These are phyloP conservation scores for Rhizophora mangle DNA, from an alignment of 345 rosid species.

Conservation along the genomic window DNA sequence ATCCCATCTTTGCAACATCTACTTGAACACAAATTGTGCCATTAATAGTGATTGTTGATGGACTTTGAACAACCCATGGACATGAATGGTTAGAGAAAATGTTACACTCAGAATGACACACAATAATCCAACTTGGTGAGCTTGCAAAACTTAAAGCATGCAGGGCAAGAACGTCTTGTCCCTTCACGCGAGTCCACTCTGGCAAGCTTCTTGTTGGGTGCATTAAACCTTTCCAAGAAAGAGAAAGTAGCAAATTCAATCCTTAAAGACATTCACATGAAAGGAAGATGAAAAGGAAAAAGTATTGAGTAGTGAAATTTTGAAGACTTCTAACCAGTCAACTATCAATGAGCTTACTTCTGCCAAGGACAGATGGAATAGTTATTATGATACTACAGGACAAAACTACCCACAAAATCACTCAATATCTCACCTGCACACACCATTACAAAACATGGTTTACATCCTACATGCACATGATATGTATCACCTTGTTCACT, in stretches of 20 bases:
- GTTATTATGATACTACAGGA: too few relatives aligned
- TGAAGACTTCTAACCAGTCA: not conserved
- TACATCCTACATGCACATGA: slow-evolving; percentile 1
- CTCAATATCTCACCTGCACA: not conserved
- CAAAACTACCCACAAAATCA: too few relatives aligned
- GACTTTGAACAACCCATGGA: slow-evolving; percentile 8
- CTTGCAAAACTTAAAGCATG: slow-evolving; percentile 40
- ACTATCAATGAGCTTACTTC: too few relatives aligned
- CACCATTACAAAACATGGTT: not conserved
- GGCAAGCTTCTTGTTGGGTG: slow-evolving; percentile 33
- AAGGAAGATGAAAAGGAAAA: slow-evolving; percentile 6
- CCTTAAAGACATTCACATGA: slow-evolving; percentile 17
- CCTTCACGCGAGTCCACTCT: slow-evolving; percentile 40
- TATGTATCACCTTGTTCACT: too few relatives aligned
- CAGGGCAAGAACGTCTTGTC: slow-evolving; percentile 36
- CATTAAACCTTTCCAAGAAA: slow-evolving; percentile 39
- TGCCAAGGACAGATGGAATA: too few relatives aligned
- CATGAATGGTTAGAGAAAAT: slow-evolving; percentile 21
- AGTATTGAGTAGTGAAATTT: slow-evolving; percentile 4
- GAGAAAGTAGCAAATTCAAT: slow-evolving; percentile 31
- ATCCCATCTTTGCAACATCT: slow-evolving; percentile 17
- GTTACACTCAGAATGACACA: slow-evolving; percentile 21
- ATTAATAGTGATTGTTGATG: slow-evolving; percentile 13
- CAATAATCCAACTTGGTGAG: slow-evolving; percentile 28
- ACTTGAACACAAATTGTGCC: slow-evolving; percentile 16